phyloP scores from a whole-genome alignment of 495 filamentous ascomycete genomes.

The Opeltia flavorubescens region DNA sequence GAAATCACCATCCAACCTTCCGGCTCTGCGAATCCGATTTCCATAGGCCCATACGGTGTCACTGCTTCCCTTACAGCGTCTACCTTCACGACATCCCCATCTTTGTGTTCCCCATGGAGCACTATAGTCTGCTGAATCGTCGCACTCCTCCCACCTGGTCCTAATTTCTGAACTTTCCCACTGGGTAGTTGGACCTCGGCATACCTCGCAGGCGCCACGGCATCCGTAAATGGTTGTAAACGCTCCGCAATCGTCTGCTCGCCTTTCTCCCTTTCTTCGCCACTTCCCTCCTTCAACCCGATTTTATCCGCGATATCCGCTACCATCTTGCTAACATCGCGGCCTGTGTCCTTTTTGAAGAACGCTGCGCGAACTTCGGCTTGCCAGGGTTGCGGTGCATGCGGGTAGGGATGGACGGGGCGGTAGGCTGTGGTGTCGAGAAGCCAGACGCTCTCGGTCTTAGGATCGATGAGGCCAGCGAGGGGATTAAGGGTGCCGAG shows the following conservation, averaged over 20 bases:
- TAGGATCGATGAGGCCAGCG: slow-evolving; percentile 26
- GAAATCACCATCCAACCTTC: slow-evolving; percentile 82
- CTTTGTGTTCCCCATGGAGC: slow-evolving; percentile 10
- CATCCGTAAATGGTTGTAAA: slow-evolving; percentile 62
- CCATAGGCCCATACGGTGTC: slow-evolving; percentile 36
- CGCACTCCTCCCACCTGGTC: slow-evolving; percentile 22
- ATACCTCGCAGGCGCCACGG: slow-evolving; percentile 51
- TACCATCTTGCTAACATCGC: slow-evolving; percentile 50
- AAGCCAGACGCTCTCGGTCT: slow-evolving; percentile 65
- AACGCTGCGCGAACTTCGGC: slow-evolving; percentile 70
- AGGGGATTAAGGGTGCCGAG: slow-evolving; percentile 25
- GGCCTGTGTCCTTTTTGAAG: slow-evolving; percentile 55
- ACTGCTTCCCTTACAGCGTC: slow-evolving; percentile 25
- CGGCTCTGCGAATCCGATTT: slow-evolving; percentile 57
- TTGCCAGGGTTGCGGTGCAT: slow-evolving; percentile 40
- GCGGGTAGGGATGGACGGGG: slow-evolving; percentile 12
- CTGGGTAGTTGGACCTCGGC: slow-evolving; percentile 42
- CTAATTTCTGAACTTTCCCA: slow-evolving; percentile 27
- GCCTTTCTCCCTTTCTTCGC: slow-evolving; percentile 17
- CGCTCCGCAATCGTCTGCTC: slow-evolving; percentile 54
- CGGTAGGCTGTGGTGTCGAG: slow-evolving; percentile 81
- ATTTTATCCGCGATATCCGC: slow-evolving; percentile 57
- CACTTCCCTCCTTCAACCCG: slow-evolving; percentile 46
- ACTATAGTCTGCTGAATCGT: slow-evolving; percentile 10
- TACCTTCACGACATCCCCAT: slow-evolving; percentile 28